phyloP scores from a whole-genome alignment of 2,329 filamentous ascomycete genomes.

The Cryoendolithus antarcticus region DNA sequence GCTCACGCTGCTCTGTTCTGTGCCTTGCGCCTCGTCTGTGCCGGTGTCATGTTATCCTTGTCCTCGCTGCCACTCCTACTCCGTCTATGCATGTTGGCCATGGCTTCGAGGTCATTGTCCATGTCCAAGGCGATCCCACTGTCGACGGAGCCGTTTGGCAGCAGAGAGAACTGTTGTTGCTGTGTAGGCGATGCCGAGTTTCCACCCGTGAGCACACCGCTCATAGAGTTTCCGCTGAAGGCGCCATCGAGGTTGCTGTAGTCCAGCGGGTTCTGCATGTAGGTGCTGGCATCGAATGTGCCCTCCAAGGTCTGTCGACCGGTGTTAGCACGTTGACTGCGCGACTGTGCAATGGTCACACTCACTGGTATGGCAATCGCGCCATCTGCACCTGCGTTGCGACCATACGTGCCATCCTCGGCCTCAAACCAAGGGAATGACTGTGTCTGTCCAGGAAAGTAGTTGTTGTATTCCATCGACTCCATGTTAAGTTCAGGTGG shows the following conservation, averaged over 20 bases:
- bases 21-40: constrained; percentile 49
- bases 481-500: constrained; percentile 11
- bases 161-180: constrained; percentile 12
- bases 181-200: constrained; percentile 16
- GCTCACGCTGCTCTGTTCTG: constrained; percentile 63
- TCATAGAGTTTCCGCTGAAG: constrained; percentile 8
- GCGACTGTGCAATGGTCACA: constrained; percentile 12
- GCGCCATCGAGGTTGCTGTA: constrained; percentile 10
- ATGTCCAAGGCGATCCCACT: constrained; percentile 30
- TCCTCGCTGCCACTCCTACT: constrained; percentile 28
- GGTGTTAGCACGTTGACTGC: neutral
- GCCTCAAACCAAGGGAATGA: constrained; percentile 34
- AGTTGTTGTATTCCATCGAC: constrained; percentile 47
- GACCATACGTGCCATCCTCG: constrained; percentile 23
- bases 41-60: constrained; percentile 34
- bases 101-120: constrained; percentile 11
- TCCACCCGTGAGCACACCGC: constrained; percentile 8
- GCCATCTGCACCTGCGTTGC: constrained; percentile 30
- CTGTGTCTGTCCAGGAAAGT: constrained; percentile 30
- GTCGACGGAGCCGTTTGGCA: constrained; percentile 28
- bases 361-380: constrained; percentile 26
- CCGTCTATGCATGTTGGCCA: no score
- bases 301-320: constrained; percentile 15
- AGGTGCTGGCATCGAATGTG: constrained; percentile 11
- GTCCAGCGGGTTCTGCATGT: constrained; percentile 11